Evolutionary conservation across 305 asterid genomes (phyloP).

Genomic region (Euphrasia arctica): DNA sequence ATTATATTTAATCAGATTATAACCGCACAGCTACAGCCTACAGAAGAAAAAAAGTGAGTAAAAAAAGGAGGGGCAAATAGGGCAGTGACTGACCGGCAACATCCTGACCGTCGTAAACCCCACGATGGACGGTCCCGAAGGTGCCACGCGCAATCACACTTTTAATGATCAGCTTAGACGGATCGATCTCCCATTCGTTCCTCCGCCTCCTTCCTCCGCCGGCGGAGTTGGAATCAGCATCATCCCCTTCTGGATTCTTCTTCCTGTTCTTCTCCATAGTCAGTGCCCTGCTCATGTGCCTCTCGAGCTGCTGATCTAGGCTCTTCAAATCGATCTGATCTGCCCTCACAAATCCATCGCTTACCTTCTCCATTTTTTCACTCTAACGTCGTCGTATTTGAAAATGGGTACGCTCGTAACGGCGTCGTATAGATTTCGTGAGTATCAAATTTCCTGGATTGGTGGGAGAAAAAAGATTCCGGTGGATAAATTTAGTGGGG

Average conservation of each 20-base stretch:
- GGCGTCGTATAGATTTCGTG: not conserved
- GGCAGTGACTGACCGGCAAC: slow-evolving; percentile 65
- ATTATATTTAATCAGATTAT: not conserved
- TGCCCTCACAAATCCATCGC: slow-evolving; percentile 77
- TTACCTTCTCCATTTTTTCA: slow-evolving; percentile 55
- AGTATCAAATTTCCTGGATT: not conserved
- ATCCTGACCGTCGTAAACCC: slow-evolving; percentile 66
- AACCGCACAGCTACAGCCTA: not conserved
- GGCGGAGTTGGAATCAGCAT: slow-evolving; percentile 16
- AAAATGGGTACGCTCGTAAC: not conserved
- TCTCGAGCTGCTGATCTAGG: slow-evolving; percentile 76
- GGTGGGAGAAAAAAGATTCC: not conserved
- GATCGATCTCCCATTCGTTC: slow-evolving; percentile 86
- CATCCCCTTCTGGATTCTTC: slow-evolving; percentile 35
- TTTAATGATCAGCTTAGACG: slow-evolving; percentile 58
- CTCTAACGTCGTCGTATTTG: not conserved
- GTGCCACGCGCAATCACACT: slow-evolving; percentile 75
- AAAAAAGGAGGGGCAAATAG: slow-evolving; percentile 9
- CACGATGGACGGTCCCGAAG: slow-evolving; percentile 80
- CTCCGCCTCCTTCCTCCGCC: slow-evolving; percentile 41
- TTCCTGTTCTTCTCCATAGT: slow-evolving; percentile 62
- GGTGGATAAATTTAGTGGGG: not conserved
- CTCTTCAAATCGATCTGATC: slow-evolving; percentile 87
- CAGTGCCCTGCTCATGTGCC: slow-evolving; percentile 60
- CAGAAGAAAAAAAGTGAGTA: not conserved